Base-by-base conservation (phyloP, 257 asterid species). In the Prunella vulgaris region DNA sequence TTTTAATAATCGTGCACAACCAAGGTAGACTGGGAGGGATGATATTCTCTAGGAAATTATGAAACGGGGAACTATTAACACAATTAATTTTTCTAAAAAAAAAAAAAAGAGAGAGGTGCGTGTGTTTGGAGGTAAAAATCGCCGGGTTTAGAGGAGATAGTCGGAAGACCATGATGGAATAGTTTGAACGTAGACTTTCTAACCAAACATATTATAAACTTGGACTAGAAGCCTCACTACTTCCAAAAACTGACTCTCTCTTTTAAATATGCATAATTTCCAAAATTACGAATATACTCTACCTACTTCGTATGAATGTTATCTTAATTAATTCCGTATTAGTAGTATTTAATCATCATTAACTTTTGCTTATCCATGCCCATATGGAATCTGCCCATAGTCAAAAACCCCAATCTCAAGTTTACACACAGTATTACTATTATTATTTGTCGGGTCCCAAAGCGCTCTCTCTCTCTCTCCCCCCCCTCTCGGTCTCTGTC, bases 401-500 rank as follows among this genome's bases (percentile, higher is more conserved):
- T 76, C 76, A 76, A 76, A 70, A 76, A 33, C 76, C 68, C n/a
- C 76, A 70, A 70, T 70, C 76, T 58, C 24, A 70, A 76, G 80
- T 44, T 70, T 54, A 48, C 27, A 58, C 54, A 59, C 80, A 71
- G 66, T 48, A 17, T 58, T 6, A 28, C 4, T 28, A 28, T 28
- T 28, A n/a, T n/a, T 37, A 21, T 27, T 42, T 77, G 81, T 77
- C 81, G 81, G 77, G 69, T 60, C 77, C 74, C 79, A 13, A 79
- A 82, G 40, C 53, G 42, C 76, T 12, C 79, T 46, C 65, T 76
- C 68, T 9, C 71, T 12, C 24, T 46, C 33, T n/a, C n/a, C n/a
- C n/a, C n/a, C n/a, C n/a, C n/a, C n/a, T n/a, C n/a, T n/a, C n/a
- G n/a, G n/a, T n/a, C 76, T 14, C 79, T 33, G 60, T 76, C 68